Base-by-base conservation (phyloP, 768 basidiomycete species). In the Tylopilus felleus region DNA sequence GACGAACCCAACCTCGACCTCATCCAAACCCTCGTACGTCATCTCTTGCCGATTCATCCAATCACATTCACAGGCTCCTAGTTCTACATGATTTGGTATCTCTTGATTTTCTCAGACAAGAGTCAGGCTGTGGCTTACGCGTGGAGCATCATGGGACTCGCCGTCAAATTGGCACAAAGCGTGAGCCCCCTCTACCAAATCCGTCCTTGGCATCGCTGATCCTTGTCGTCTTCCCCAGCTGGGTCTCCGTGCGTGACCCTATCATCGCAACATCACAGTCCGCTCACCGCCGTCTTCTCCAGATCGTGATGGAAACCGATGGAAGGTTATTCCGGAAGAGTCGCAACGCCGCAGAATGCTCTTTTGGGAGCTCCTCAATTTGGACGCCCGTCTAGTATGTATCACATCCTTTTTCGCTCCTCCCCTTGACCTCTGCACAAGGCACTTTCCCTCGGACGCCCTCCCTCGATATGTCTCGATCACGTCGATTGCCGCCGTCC, bases 81-180 rank as follows among this genome's bases (percentile, higher is more conserved):
- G 62, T 86, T 86, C 60, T 85, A 84, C 65, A 87, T 86, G 85
- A 78, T 84, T 35, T 86, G 85, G 81, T 88, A 85, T 62, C 80
- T 87, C 51, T 74, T 86, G 19, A 82, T 86, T 57, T 88, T 86
- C 58, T 87, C 85, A 14, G 84, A 86, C 64, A 83, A 87, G 65
- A 85, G 81, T 56, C 84, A 85, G 57, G 85, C 84, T 0, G 77
- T 85, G 13, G 83, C 85, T 16, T 85, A 87, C 54, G 85, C 86
- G 17, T 89, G 86, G 86, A 85, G 85, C 53, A 71, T 88, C 40
- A 83, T 88, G 81, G 86, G 87, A 19, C 82, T 89, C 51, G 79
- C 85, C 9, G 82, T 82, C 28, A 88, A 88, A 65, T 71, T 89
- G 17, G 84, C 86, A 8, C 86, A 86, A 67, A 84, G 82, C 58